Evolutionary conservation across 2,329 filamentous ascomycete genomes (phyloP).

Genomic region (Fusarium aywerte): DNA sequence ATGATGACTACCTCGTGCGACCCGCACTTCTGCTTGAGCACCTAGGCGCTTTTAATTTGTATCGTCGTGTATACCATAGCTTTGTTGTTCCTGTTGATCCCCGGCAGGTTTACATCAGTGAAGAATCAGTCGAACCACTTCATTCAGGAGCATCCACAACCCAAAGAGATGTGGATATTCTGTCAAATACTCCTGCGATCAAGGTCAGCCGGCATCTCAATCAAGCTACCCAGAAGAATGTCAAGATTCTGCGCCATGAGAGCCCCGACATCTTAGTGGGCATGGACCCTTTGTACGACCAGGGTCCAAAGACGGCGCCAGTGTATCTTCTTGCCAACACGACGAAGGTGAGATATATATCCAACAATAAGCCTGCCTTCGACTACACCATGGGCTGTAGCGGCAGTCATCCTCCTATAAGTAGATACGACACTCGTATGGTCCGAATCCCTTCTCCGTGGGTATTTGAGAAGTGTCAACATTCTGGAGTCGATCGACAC

Average conservation of each 20-base stretch:
- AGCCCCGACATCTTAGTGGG: conserved; percentile 28
- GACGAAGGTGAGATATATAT: not conserved
- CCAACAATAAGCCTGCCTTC: not conserved
- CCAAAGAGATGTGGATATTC: not conserved
- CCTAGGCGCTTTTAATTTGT: conserved; percentile 28
- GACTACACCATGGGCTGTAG: not conserved
- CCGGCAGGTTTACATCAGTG: not conserved
- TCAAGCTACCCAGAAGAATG: conserved; percentile 16
- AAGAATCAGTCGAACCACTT: not conserved
- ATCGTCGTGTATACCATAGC: conserved; percentile 35
- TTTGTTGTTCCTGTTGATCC: conserved; percentile 34
- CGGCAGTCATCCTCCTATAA: conserved; percentile 31
- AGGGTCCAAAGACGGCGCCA: conserved; percentile 24
- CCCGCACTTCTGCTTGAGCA: conserved; percentile 40
- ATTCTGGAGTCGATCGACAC: conserved; percentile 3
- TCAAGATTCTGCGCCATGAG: conserved; percentile 33
- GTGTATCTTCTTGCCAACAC: conserved; percentile 32
- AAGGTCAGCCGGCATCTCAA: conserved; percentile 1
- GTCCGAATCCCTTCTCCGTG: conserved; percentile 36
- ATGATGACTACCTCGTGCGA: conserved; percentile 37
- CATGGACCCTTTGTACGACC: not conserved
- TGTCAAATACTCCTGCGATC: not conserved
- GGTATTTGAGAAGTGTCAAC: conserved; percentile 28
- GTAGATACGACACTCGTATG: conserved; percentile 21
- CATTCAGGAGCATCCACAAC: not conserved